A percentile compares a stretch with the other conserved stretches of the same genome.
These are phyloP conservation scores for Cerioporus squamosus DNA, from an alignment of 1,284 basidiomycete genomes.

Conservation along the genomic window DNA sequence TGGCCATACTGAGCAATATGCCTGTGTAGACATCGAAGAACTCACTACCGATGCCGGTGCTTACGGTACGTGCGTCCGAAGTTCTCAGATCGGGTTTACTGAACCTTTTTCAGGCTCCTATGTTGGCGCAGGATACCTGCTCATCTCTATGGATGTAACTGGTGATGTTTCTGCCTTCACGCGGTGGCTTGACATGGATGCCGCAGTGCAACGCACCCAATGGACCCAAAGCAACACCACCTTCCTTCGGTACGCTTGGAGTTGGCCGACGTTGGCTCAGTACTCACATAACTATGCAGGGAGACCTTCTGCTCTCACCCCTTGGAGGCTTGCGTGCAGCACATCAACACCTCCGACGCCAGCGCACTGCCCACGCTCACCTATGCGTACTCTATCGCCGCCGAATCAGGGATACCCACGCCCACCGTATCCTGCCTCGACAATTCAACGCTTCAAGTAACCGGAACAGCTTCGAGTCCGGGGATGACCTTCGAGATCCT, in stretches of 20 bases:
- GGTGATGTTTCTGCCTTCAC: conserved; percentile 52
- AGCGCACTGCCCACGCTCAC: conserved; percentile 43
- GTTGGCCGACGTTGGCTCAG: not conserved
- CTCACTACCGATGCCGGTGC: conserved; percentile 59
- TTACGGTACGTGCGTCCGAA: conserved; percentile 49
- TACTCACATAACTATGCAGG: conserved; percentile 37
- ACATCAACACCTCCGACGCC: conserved; percentile 43
- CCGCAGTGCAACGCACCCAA: conserved; percentile 55
- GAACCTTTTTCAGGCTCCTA: conserved; percentile 58
- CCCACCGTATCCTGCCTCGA: conserved; percentile 67
- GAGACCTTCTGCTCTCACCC: conserved; percentile 75
- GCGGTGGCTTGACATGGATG: conserved; percentile 73
- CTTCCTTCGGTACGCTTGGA: conserved; percentile 48
- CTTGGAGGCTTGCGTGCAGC: conserved; percentile 60
- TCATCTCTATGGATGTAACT: conserved; percentile 51
- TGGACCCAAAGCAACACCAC: conserved; percentile 57
- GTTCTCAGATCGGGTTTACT: not conserved
- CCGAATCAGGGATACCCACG: conserved; percentile 52
- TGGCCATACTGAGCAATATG: too few species aligned
- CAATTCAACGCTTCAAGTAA: conserved; percentile 56
- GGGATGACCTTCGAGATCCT: conserved; percentile 77
- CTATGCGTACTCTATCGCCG: conserved; percentile 54
- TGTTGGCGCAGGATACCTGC: conserved; percentile 64
- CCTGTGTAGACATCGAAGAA: conserved; percentile 52
- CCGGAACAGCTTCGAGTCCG: conserved; percentile 52